A percentile compares a stretch with the other conserved stretches of the same genome.
phyloP scores from a whole-genome alignment of 257 asterid species.

The Plantago elongata region DNA sequence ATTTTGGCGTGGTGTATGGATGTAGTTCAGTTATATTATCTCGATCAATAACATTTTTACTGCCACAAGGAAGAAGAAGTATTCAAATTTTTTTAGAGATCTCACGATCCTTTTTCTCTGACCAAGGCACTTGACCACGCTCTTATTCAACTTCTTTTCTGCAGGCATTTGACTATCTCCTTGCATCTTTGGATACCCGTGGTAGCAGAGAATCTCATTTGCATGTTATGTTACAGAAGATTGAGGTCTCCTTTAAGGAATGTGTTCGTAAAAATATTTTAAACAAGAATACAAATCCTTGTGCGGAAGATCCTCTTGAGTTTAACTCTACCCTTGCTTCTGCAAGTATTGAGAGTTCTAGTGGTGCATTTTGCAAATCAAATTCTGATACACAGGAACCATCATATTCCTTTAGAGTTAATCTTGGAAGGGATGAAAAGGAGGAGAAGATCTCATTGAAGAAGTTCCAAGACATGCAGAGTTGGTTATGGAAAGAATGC shows the following conservation, averaged over 20 bases:
- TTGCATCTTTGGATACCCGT: constrained; percentile 75
- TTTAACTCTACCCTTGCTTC: constrained; percentile 32
- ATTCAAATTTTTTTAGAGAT: too few species aligned
- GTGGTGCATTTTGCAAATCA: constrained; percentile 45
- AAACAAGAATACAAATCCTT: constrained; percentile 19
- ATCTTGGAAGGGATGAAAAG: constrained; percentile 50
- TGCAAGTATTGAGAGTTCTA: constrained; percentile 49
- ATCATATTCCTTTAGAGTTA: constrained; percentile 64
- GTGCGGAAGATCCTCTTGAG: constrained; percentile 37
- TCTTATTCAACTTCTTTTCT: constrained; percentile 10
- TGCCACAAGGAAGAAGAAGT: too few species aligned
- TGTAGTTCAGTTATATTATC: too few species aligned
- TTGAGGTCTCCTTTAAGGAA: constrained; percentile 71
- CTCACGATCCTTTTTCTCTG: too few species aligned
- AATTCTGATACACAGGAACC: constrained; percentile 49
- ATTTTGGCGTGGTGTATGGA: too few species aligned
- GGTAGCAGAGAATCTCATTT: constrained; percentile 95
- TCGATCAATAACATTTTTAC: too few species aligned
- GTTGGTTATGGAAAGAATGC: constrained; percentile 90
- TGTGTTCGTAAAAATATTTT: constrained; percentile 34
- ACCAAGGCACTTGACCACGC: too few species aligned
- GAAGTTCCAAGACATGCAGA: constrained; percentile 65
- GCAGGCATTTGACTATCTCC: constrained; percentile 84
- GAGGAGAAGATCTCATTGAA: constrained; percentile 46
- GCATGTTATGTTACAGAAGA: constrained; percentile 85